Evolutionary conservation across 2,329 filamentous ascomycete genomes (phyloP).

Genomic region (Xylariaceae sp.): DNA sequence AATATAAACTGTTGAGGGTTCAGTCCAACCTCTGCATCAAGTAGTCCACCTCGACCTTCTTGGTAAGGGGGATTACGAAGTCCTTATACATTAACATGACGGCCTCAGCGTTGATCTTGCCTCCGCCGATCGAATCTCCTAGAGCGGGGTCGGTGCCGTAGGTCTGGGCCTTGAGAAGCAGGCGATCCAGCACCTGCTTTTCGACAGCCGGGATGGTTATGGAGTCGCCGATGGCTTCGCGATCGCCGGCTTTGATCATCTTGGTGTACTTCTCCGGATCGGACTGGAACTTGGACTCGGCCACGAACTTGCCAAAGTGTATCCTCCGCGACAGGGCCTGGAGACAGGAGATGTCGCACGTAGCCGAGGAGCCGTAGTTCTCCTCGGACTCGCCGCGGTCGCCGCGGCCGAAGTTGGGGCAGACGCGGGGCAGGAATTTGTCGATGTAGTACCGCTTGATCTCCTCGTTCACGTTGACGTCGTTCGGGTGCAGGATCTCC

Average conservation of each 20-base stretch:
- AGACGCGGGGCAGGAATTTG: constrained; percentile 77
- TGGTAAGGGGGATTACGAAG: constrained; percentile 95
- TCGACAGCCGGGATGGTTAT: constrained; percentile 90
- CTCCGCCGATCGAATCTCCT: constrained; percentile 47
- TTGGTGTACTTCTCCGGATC: constrained; percentile 75
- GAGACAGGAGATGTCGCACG: constrained; percentile 82
- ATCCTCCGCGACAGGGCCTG: constrained; percentile 87
- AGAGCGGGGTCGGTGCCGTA: constrained; percentile 86
- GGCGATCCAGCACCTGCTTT: constrained; percentile 79
- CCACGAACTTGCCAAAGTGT: constrained; percentile 98
- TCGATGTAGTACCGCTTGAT: constrained; percentile 83
- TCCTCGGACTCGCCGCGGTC: constrained; percentile 83
- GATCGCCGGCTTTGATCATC: constrained; percentile 76
- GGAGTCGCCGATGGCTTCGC: constrained; percentile 75
- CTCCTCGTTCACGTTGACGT: constrained; percentile 82
- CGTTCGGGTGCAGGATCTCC: constrained; percentile 76
- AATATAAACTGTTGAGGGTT: too few relatives aligned
- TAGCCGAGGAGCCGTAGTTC: constrained; percentile 91
- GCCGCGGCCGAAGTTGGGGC: constrained; percentile 66
- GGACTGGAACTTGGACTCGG: constrained; percentile 86
- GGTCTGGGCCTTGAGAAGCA: constrained; percentile 83
- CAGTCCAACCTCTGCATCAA: constrained; percentile 80
- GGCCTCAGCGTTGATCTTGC: constrained; percentile 88
- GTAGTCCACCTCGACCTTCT: constrained; percentile 96
- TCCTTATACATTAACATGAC: constrained; percentile 87